Percentiles rank a stretch among this genome's conserved stretches.
Conservation (phyloP, 2,329 filamentous ascomycete genomes). For the Calonectria henricotiae region DNA sequence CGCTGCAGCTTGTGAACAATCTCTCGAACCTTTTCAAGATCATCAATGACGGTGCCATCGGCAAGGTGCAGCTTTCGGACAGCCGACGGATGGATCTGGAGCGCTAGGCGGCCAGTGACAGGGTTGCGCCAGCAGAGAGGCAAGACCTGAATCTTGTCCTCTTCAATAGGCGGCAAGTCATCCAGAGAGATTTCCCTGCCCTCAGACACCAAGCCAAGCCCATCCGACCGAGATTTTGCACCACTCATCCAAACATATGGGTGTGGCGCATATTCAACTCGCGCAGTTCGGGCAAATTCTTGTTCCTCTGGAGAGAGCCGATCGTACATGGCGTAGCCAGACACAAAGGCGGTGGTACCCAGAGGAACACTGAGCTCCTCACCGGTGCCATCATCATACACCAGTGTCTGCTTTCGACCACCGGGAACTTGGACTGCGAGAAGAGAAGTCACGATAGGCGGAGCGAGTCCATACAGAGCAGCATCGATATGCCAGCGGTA, state of each 20-base stretch:
- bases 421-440: constrained; percentile 82
- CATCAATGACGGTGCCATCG: constrained; percentile 79
- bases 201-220: constrained; percentile 81
- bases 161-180: constrained; percentile 77
- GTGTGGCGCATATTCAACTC: constrained; percentile 83
- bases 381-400: constrained; percentile 81
- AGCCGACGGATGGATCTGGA: constrained; percentile 83
- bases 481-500: constrained; percentile 89
- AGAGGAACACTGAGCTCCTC: constrained; percentile 80
- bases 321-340: constrained; percentile 81
- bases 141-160: constrained; percentile 78
- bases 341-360: constrained; percentile 84
- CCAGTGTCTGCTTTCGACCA: constrained; percentile 76
- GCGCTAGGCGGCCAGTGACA: constrained; percentile 76
- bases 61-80: constrained; percentile 78
- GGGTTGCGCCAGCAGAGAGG: constrained; percentile 87
- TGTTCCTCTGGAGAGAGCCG: constrained; percentile 77
- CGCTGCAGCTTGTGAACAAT: constrained; percentile 80
- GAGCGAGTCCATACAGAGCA: constrained; percentile 82
- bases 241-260: constrained; percentile 87
- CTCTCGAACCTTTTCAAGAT: constrained; percentile 77
- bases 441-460: constrained; percentile 81
- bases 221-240: constrained; percentile 77
- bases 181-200: constrained; percentile 73
- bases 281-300: constrained; percentile 77